Evolutionary conservation across 78 protist species (phyloP), one percentile per base, ranked within the genome.

Genomic region (Dictyostelium purpureum): DNA sequence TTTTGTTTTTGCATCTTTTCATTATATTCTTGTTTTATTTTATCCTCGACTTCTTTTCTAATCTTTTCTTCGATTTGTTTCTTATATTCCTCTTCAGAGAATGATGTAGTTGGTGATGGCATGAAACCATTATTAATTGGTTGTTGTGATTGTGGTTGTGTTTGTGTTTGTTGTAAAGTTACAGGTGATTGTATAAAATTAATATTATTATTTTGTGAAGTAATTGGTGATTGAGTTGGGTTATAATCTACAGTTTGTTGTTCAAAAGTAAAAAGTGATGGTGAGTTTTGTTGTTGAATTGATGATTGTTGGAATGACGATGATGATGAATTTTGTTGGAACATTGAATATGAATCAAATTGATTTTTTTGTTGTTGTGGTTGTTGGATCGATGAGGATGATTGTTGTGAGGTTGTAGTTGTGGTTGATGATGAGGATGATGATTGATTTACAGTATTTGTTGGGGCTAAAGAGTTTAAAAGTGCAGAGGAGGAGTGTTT

Each of bases 11-110:
- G 57, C 63, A 73, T 70, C 49, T 24, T 67, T 26, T 85, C 92
- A 2, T 59, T 73, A 73, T 73, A 85, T 43, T 85, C 92, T 56
- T 43, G 45, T 56, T 70, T 52, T 2, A 85, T 6, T 42, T 61
- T 70, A 19, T 70, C 92, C 38, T 85, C 92, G 47, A 85, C 92
- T 61, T 85, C 92, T 43, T 73, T 85, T 56, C 92, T 70, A 74
- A 85, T 85, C 6, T 38, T 85, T 31, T 85, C 92, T 47, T 85
- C 92, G 21, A 85, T 79, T 61, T 85, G 67, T 37, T 82, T 85
- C 24, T 73, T 70, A 26, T 70, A 70, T 42, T 85, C 73, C 28
- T 85, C 92, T 66, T 85, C 92, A 16, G 92, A 85, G 18, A 85
- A 73, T 24, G 42, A 24, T 42, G 6, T n/a, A 33, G 52, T 11